Conservation (phyloP, 768 basidiomycete genomes). For the Termitomyces sp. region DNA sequence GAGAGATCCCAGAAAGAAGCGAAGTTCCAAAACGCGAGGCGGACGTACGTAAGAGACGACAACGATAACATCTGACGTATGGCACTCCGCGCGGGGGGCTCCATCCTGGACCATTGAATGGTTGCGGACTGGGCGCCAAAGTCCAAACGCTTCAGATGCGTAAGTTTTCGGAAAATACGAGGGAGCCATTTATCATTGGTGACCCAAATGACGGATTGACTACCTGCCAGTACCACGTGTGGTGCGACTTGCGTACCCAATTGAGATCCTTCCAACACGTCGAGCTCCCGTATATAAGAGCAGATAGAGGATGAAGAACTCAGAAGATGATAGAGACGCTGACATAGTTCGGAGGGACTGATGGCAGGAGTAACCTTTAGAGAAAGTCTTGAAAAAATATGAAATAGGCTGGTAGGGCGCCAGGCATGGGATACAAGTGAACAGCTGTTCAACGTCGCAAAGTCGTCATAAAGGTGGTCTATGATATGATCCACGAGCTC, state of each 20-base stretch:
- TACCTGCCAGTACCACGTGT: conserved; percentile 15
- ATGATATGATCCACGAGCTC: conserved; percentile 43
- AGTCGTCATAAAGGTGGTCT: conserved; percentile 36
- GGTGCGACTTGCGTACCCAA: conserved; percentile 19
- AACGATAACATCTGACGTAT: conserved; percentile 28
- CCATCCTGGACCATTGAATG: conserved; percentile 31
- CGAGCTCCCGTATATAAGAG: conserved; percentile 29
- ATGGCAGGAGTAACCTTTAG: conserved; percentile 21
- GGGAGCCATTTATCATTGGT: conserved; percentile 31
- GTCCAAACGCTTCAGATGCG: conserved; percentile 30
- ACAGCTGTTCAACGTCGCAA: conserved; percentile 23
- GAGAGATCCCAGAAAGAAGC: conserved; percentile 28
- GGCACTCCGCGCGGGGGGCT: conserved; percentile 27
- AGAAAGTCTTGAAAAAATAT: conserved; percentile 33
- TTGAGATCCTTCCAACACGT: conserved; percentile 33
- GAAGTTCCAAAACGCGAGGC: conserved; percentile 36
- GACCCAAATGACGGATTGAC: conserved; percentile 31
- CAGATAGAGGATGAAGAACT: conserved; percentile 26
- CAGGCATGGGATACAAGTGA: conserved; percentile 33
- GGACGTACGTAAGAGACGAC: conserved; percentile 29
- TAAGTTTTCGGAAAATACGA: conserved; percentile 28
- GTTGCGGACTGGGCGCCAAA: conserved; percentile 28
- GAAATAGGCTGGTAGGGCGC: conserved; percentile 31
- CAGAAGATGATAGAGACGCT: conserved; percentile 28
- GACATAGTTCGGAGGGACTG: conserved; percentile 25